phyloP scores from a whole-genome alignment of 2,329 filamentous ascomycete genomes.

The Monosporascus sp. region DNA sequence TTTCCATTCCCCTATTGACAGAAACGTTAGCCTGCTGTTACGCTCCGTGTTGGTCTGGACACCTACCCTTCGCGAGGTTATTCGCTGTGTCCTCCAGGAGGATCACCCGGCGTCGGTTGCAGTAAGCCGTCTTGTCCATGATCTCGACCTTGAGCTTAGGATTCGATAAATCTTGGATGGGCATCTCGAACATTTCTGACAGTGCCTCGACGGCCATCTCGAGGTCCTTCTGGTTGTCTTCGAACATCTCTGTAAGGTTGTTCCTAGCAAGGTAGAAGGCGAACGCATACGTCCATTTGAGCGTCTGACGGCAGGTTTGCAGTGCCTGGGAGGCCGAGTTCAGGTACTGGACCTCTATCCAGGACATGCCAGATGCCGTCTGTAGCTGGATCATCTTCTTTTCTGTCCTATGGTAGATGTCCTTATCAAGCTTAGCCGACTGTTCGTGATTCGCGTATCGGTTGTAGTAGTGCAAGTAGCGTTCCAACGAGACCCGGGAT shows the following conservation, averaged over 20 bases:
- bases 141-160: conserved; percentile 96
- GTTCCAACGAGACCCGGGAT: conserved; percentile 82
- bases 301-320: conserved; percentile 93
- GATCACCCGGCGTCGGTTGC: conserved; percentile 86
- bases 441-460: conserved; percentile 98
- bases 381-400: conserved; percentile 99
- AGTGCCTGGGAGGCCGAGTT: conserved; percentile 89
- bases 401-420: conserved; percentile 92
- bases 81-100: conserved; percentile 88
- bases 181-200: conserved; percentile 99
- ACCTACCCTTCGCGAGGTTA: conserved; percentile 79
- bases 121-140: conserved; percentile 97
- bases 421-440: conserved; percentile 91
- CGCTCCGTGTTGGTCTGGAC: background rate
- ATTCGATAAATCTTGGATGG: conserved; percentile 75
- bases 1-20: conserved; percentile 22
- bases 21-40: conserved; percentile 1
- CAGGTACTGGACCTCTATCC: conserved; percentile 98
- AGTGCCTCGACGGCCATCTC: conserved; percentile 95
- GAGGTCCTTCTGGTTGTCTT: conserved; percentile 96
- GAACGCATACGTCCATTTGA: conserved; percentile 99
- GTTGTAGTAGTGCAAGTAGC: conserved; percentile 99
- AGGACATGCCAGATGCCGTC: conserved; percentile 89
- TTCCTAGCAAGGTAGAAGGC: conserved; percentile 95
- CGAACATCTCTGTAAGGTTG: conserved; percentile 94